Evolutionary conservation across 176 grass and related monocot genomes (phyloP).

Genomic region (Phoenix dactylifera): DNA sequence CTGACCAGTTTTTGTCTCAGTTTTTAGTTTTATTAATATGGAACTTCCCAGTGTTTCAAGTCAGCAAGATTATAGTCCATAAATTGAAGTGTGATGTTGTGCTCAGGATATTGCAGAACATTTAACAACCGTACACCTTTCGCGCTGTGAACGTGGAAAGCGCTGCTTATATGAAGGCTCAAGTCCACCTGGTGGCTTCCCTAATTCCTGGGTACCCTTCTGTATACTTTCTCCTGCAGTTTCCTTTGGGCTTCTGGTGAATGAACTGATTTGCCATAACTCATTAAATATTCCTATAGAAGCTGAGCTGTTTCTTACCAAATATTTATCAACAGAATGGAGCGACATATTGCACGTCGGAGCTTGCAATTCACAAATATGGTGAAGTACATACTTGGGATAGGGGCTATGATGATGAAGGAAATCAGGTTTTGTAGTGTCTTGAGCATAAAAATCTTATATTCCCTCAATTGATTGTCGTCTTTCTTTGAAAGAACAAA

Average conservation of each 20-base stretch:
- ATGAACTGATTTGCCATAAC: background rate
- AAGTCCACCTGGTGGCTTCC: slow-evolving; percentile 67
- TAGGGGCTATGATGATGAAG: slow-evolving; percentile 69
- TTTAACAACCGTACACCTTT: slow-evolving; percentile 80
- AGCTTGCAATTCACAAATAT: slow-evolving; percentile 67
- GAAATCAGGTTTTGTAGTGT: slow-evolving; percentile 41
- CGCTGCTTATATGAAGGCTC: slow-evolving; percentile 95
- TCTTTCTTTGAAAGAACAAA: background rate
- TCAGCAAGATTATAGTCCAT: too few relatives aligned
- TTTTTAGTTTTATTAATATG: too few relatives aligned
- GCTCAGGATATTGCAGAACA: slow-evolving; percentile 88
- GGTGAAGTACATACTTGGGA: slow-evolving; percentile 87
- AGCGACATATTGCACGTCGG: slow-evolving; percentile 76
- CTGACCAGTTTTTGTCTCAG: too few relatives aligned
- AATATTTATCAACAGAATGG: slow-evolving; percentile 45
- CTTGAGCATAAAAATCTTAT: too few relatives aligned
- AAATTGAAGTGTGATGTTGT: slow-evolving; percentile 2
- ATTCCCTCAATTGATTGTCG: too few relatives aligned
- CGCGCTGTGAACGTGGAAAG: slow-evolving; percentile 70
- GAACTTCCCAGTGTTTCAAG: too few relatives aligned
- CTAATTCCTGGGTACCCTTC: slow-evolving; percentile 74
- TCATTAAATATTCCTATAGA: background rate
- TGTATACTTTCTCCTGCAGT: slow-evolving; percentile 11
- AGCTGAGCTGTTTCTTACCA: background rate
- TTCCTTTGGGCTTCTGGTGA: too few relatives aligned